Conservation (phyloP, 768 basidiomycete species). For the Lactarius pseudohatsudake region DNA sequence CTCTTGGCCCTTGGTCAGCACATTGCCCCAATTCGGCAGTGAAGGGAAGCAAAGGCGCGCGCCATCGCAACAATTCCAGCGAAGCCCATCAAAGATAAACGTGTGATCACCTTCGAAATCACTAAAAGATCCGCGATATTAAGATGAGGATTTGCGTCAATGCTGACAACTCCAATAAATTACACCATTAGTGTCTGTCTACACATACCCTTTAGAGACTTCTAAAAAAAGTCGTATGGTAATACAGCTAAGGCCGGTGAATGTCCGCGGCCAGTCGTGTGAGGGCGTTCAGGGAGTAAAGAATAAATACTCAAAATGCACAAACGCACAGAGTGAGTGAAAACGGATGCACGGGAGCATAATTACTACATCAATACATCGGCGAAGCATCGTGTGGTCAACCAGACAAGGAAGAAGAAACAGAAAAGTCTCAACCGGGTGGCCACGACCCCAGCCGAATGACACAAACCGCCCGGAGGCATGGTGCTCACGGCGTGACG, state of each 20-base stretch:
- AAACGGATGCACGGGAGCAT: conserved; percentile 12
- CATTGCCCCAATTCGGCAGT: conserved; percentile 4
- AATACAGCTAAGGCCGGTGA: conserved; percentile 24
- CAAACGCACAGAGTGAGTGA: conserved; percentile 1
- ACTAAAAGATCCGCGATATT: conserved; percentile 18
- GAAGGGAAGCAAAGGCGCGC: conserved; percentile 13
- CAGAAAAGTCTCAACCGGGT: not conserved
- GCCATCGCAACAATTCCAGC: conserved; percentile 7
- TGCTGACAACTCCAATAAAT: conserved; percentile 27
- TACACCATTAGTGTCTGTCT: conserved; percentile 27
- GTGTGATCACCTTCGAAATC: conserved; percentile 11
- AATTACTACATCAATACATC: conserved; percentile 29
- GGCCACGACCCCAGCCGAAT: not conserved
- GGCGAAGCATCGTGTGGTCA: conserved; percentile 9
- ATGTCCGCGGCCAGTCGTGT: conserved; percentile 23
- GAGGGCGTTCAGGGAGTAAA: conserved; percentile 7
- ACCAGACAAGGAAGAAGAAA: not conserved
- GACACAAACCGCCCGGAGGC: not conserved
- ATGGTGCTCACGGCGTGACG: conserved; percentile 25
- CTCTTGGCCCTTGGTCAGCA: not conserved
- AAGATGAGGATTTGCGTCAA: conserved; percentile 25
- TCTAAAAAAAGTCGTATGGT: conserved; percentile 27
- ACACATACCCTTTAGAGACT: conserved; percentile 27
- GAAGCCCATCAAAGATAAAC: conserved; percentile 23
- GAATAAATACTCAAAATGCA: conserved; percentile 26